Conservation (phyloP, 257 asterid species). For the Nicotiana tomentosiformis region DNA sequence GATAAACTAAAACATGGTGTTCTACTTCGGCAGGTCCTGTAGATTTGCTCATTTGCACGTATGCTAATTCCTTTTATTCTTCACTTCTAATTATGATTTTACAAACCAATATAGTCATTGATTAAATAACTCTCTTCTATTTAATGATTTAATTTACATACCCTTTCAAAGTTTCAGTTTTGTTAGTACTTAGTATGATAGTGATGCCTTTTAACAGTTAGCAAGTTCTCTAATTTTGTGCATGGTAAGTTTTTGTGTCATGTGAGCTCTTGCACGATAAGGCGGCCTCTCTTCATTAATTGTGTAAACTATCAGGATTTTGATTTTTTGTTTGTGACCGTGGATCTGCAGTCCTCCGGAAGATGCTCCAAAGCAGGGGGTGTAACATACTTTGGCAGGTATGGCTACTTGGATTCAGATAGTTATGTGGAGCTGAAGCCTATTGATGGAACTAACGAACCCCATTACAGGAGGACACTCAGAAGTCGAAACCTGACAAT, state of each 20-base stretch:
- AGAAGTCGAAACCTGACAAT: conserved; percentile 4
- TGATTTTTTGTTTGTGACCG: conserved; percentile 36
- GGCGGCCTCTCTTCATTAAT: conserved; percentile 18
- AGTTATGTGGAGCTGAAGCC: conserved; percentile 18
- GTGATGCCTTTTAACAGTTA: not conserved
- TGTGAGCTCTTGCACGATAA: not conserved
- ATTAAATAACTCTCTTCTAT: not conserved
- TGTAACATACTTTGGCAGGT: conserved; percentile 18
- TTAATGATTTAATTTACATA: not conserved
- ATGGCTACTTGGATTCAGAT: conserved; percentile 25
- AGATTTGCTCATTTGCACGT: not conserved
- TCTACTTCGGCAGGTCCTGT: not conserved
- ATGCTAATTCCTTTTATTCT: not conserved
- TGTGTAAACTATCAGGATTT: conserved; percentile 29
- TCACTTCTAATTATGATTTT: not conserved
- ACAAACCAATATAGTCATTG: not conserved
- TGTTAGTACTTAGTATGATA: not conserved
- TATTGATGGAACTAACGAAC: conserved; percentile 6
- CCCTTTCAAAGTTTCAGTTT: not conserved
- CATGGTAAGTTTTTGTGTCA: not conserved
- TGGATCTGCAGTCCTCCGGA: conserved; percentile 47
- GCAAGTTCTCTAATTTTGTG: not conserved
- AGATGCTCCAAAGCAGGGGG: conserved; percentile 40
- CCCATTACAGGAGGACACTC: conserved; percentile 10
- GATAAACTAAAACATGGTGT: not conserved